Evolutionary conservation across 108 stramenopile species (phyloP).

Genomic region (Skeletonema marinoi): DNA sequence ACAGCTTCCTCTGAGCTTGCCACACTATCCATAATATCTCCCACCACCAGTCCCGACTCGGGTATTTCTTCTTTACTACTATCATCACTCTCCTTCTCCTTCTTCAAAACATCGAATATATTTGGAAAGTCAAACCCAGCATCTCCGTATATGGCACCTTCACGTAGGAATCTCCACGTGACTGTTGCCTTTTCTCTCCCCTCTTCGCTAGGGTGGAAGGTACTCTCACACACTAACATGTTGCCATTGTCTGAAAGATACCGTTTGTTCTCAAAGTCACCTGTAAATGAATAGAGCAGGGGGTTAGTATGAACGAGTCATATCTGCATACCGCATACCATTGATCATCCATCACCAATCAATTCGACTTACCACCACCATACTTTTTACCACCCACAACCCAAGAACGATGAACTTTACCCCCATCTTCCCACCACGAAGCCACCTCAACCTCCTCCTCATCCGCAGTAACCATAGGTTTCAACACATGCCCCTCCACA

Average conservation of each 20-base stretch:
- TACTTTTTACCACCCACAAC: slow-evolving; percentile 78
- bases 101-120: slow-evolving; percentile 38
- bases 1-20: slow-evolving; percentile 17
- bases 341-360: not conserved
- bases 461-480: slow-evolving; percentile 67
- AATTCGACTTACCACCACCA: slow-evolving; percentile 48
- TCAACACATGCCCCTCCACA: slow-evolving; percentile 41
- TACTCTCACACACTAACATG: slow-evolving; percentile 69
- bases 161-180: slow-evolving; percentile 46
- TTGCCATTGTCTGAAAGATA: slow-evolving; percentile 59
- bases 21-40: slow-evolving; percentile 21
- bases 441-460: slow-evolving; percentile 70
- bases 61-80: not conserved
- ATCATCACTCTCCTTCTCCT: not conserved
- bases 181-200: slow-evolving; percentile 40
- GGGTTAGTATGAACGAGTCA: not conserved
- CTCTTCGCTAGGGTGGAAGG: slow-evolving; percentile 66
- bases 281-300: not conserved
- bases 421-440: slow-evolving; percentile 81
- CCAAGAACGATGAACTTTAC: slow-evolving; percentile 74
- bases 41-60: slow-evolving; percentile 9
- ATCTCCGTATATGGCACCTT: slow-evolving; percentile 51
- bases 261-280: slow-evolving; percentile 73
- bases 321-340: not conserved
- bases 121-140: slow-evolving; percentile 37